These are phyloP conservation scores for Scedosporium boydii DNA, from an alignment of 2,329 filamentous ascomycete species.

Conservation along the genomic window DNA sequence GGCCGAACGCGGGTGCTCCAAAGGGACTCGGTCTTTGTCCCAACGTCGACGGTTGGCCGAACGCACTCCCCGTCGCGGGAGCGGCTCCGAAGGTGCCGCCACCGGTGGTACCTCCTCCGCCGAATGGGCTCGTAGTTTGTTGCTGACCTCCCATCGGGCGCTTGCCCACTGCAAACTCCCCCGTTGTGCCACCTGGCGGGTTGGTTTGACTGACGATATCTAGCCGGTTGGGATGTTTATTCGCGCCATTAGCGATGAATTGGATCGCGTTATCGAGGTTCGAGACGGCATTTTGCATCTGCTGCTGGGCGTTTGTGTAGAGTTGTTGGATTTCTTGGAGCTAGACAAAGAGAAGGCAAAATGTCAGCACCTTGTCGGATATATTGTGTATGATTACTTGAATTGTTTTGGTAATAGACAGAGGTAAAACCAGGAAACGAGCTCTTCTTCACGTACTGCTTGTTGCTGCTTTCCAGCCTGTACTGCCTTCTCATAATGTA, in stretches of 20 bases:
- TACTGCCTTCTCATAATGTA: conserved; percentile 57
- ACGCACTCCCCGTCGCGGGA: conserved; percentile 19
- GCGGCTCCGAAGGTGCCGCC: conserved; percentile 25
- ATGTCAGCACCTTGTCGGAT: neutral
- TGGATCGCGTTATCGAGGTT: conserved; percentile 64
- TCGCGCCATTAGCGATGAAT: conserved; percentile 55
- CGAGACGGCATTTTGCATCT: conserved; percentile 60
- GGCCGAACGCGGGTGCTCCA: conserved; percentile 17
- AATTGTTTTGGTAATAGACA: too few species aligned
- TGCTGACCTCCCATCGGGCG: conserved; percentile 15
- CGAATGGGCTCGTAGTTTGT: conserved; percentile 32
- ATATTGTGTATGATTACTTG: too few species aligned
- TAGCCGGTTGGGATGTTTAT: conserved; percentile 65
- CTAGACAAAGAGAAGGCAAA: conserved; percentile 26
- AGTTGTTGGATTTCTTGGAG: conserved; percentile 51
- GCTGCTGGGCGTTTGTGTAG: conserved; percentile 55
- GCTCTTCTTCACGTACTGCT: conserved; percentile 29
- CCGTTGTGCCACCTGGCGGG: conserved; percentile 30
- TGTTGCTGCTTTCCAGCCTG: conserved; percentile 49
- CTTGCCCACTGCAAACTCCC: conserved; percentile 30
- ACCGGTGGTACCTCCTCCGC: conserved; percentile 13
- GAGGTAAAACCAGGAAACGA: neutral
- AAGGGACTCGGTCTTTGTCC: conserved; percentile 21
- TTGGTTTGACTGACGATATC: conserved; percentile 48
- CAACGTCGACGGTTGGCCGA: conserved; percentile 18